Evolutionary conservation across 495 filamentous ascomycete genomes (phyloP).

Genomic region (Aspergillus funiculosus): DNA sequence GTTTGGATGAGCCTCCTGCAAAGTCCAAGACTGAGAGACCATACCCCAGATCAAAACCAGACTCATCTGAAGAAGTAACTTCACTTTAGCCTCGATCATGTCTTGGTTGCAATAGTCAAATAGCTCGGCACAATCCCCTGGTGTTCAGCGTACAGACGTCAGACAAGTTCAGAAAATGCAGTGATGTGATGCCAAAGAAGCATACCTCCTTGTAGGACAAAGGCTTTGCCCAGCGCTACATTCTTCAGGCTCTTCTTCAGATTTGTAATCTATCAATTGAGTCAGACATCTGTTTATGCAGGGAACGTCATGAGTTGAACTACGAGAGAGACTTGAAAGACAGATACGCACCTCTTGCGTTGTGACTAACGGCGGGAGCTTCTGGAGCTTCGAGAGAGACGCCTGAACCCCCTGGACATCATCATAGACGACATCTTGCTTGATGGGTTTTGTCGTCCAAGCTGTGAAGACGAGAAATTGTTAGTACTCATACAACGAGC

Average conservation of each 20-base stretch:
- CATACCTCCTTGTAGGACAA: conserved; percentile 81
- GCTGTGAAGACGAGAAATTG: conserved; percentile 37
- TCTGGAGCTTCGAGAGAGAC: conserved; percentile 63
- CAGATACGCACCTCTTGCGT: conserved; percentile 53
- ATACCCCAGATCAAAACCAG: conserved; percentile 82
- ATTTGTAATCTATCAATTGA: conserved; percentile 55
- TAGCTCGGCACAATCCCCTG: conserved; percentile 88
- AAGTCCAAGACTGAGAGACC: conserved; percentile 2
- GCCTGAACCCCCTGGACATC: conserved; percentile 58
- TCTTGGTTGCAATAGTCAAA: conserved; percentile 92
- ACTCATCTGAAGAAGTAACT: conserved; percentile 93
- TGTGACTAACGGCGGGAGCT: conserved; percentile 84
- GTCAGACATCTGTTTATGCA: not conserved
- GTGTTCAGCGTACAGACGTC: not conserved
- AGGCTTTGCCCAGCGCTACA: conserved; percentile 87
- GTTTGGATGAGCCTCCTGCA: not conserved
- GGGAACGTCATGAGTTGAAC: not conserved
- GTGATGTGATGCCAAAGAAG: not conserved
- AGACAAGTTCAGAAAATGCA: conserved; percentile 1
- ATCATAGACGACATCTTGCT: conserved; percentile 79
- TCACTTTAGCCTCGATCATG: conserved; percentile 92
- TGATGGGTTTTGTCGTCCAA: conserved; percentile 87
- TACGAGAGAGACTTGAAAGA: not conserved
- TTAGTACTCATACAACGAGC: not conserved
- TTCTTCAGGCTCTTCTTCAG: conserved; percentile 72